These are phyloP conservation scores for Dillenia suffruticosa DNA, from an alignment of 164 flowering plant genomes.

Conservation along the genomic window DNA sequence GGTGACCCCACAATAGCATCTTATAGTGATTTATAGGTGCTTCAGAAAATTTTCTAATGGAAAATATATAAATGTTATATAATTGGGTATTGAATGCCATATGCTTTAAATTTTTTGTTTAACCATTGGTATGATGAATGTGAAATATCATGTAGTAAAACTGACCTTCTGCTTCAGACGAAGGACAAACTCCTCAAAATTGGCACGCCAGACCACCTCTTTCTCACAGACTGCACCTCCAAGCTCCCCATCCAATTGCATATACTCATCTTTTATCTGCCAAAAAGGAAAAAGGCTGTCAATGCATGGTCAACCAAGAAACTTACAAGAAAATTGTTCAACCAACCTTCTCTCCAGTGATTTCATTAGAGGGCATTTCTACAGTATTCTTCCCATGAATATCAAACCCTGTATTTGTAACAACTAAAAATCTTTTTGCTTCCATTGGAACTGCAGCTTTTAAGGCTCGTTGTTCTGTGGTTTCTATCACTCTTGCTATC, in stretches of 20 bases:
- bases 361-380: constrained; percentile 7
- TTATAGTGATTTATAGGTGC: too few species aligned
- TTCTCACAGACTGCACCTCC: constrained; percentile 27
- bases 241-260: constrained; percentile 36
- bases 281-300: constrained; percentile 5
- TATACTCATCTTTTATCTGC: constrained; percentile 56
- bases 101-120: too few species aligned
- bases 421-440: constrained; percentile 54
- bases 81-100: too few species aligned
- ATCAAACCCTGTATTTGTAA: constrained; percentile 19
- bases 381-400: constrained; percentile 17
- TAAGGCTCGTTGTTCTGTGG: constrained; percentile 61
- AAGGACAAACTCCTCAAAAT: constrained; percentile 74
- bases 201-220: constrained; percentile 79
- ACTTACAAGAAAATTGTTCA: too few species aligned
- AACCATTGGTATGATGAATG: too few species aligned
- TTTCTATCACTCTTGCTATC: constrained; percentile 28
- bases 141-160: not conserved
- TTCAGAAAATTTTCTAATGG: too few species aligned
- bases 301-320: not conserved
- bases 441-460: constrained; percentile 63
- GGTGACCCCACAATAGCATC: too few species aligned
- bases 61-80: too few species aligned
- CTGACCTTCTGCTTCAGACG: constrained; percentile 77
- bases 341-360: constrained; percentile 68